Percentiles rank a stretch among this genome's conserved stretches.
phyloP scores from a whole-genome alignment of 371 early-diverging fungal species.

The Parasitella parasitica region DNA sequence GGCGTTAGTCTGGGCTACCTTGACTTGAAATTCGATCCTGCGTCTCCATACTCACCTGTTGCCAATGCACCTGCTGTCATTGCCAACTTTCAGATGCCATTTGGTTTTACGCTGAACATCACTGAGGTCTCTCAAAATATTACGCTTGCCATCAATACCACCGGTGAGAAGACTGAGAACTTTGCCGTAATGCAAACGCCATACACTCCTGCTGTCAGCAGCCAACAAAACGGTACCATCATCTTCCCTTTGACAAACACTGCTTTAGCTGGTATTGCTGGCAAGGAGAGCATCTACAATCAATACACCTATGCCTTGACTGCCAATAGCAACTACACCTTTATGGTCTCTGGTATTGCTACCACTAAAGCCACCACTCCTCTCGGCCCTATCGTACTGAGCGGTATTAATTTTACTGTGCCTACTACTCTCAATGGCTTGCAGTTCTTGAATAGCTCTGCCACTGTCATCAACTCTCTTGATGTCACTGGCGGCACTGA shows the following conservation, averaged over 20 bases:
- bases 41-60: conserved; percentile 49
- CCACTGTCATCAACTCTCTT: conserved; percentile 55
- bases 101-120: conserved; percentile 56
- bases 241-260: conserved; percentile 47
- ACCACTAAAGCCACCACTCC: conserved; percentile 57
- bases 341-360: conserved; percentile 51
- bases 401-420: conserved; percentile 57
- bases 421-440: conserved; percentile 55
- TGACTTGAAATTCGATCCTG: conserved; percentile 48
- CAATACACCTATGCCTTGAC: conserved; percentile 53
- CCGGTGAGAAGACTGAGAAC: conserved; percentile 20
- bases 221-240: conserved; percentile 47
- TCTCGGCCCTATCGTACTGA: conserved; percentile 54
- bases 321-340: conserved; percentile 39
- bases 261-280: conserved; percentile 39
- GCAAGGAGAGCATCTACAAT: conserved; percentile 41
- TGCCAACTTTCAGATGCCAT: conserved; percentile 56
- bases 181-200: conserved; percentile 50
- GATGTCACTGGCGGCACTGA: conserved; percentile 59
- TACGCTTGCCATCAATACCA: conserved; percentile 36
- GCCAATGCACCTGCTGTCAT: conserved; percentile 48
- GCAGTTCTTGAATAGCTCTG: conserved; percentile 59
- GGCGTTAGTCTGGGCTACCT: conserved; percentile 54
- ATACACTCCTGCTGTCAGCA: conserved; percentile 42
- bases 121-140: conserved; percentile 55